These are phyloP conservation scores for Picochlorum sp. DNA, from an alignment of 139 green algal species.

Conservation along the genomic window DNA sequence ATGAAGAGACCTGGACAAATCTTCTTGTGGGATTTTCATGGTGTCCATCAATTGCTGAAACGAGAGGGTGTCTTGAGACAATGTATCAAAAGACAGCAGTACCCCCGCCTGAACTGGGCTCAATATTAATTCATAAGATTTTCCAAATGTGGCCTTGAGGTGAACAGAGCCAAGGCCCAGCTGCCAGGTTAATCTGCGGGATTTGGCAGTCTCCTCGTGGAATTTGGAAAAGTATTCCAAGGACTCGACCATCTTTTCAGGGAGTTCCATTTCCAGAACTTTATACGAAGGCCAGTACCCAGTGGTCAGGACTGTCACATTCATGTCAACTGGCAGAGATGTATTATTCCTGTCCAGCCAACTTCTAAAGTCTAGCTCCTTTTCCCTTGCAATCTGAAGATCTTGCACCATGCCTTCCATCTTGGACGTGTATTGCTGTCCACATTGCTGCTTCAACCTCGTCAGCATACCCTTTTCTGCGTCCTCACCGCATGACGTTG, in stretches of 20 bases:
- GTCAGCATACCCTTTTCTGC: conserved; percentile 90
- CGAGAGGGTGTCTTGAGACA: conserved; percentile 42
- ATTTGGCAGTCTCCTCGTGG: conserved; percentile 64
- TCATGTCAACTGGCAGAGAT: conserved; percentile 67
- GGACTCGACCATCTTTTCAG: conserved; percentile 76
- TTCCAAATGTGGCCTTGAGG: conserved; percentile 80
- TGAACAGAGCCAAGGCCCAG: conserved; percentile 71
- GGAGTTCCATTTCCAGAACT: conserved; percentile 76
- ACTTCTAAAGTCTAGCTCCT: conserved; percentile 73
- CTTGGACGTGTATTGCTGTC: conserved; percentile 83
- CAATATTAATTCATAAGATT: conserved; percentile 81
- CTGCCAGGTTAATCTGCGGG: conserved; percentile 86
- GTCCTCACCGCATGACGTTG: conserved; percentile 66
- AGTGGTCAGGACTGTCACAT: conserved; percentile 85
- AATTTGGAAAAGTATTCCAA: conserved; percentile 82
- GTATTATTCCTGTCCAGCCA: conserved; percentile 47
- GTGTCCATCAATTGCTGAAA: conserved; percentile 73
- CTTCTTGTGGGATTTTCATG: conserved; percentile 79
- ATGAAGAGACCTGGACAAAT: conserved; percentile 76
- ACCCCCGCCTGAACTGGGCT: conserved; percentile 76
- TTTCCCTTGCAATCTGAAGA: conserved; percentile 77
- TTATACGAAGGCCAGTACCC: conserved; percentile 85
- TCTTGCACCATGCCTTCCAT: conserved; percentile 96
- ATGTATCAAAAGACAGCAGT: conserved; percentile 75
- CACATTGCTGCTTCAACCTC: conserved; percentile 98